A percentile compares a stretch with the other conserved stretches of the same genome.
phyloP scores from a whole-genome alignment of 2,329 filamentous ascomycete genomes.

The Bipolaris bicolor region DNA sequence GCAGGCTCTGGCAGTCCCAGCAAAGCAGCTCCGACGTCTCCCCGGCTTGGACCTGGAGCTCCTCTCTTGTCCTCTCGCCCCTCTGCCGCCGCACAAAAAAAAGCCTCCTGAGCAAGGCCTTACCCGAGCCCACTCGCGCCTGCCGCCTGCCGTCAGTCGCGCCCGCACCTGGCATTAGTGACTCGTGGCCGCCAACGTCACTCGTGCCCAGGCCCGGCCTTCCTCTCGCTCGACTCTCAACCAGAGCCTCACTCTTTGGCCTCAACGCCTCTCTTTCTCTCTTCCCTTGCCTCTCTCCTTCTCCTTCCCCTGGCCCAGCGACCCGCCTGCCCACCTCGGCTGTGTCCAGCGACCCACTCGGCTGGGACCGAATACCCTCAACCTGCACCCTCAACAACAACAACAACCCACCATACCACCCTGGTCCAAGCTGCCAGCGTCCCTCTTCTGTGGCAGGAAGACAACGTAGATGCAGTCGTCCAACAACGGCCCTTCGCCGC shows the following conservation, averaged over 20 bases:
- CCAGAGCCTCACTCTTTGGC: constrained; percentile 2
- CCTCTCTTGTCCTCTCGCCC: constrained; percentile 6
- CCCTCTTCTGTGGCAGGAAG: constrained; percentile 1
- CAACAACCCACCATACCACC: constrained; percentile 12
- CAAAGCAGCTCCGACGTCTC: constrained; percentile 7
- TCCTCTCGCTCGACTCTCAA: constrained; percentile 1
- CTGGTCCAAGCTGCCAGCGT: neutral
- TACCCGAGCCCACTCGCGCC: constrained; percentile 22
- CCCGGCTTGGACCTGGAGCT: constrained; percentile 2
- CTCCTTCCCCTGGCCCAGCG: constrained; percentile 13
- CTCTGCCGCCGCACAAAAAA: neutral
- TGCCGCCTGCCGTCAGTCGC: constrained; percentile 20
- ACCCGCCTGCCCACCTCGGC: constrained; percentile 38
- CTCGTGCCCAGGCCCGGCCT: constrained; percentile 24
- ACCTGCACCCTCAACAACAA: constrained; percentile 30
- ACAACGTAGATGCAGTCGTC: constrained; percentile 36
- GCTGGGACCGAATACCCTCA: constrained; percentile 35
- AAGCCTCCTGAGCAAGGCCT: constrained; percentile 12
- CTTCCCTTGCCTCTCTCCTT: neutral
- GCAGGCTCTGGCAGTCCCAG: constrained; percentile 15
- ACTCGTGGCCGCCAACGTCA: constrained; percentile 40
- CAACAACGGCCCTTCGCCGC: constrained; percentile 29
- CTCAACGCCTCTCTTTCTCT: neutral
- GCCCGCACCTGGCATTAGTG: constrained; percentile 31
- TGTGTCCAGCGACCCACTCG: constrained; percentile 38